phyloP scores from a whole-genome alignment of 805 yeast genomes.

The Yarrowia keelungensis region DNA sequence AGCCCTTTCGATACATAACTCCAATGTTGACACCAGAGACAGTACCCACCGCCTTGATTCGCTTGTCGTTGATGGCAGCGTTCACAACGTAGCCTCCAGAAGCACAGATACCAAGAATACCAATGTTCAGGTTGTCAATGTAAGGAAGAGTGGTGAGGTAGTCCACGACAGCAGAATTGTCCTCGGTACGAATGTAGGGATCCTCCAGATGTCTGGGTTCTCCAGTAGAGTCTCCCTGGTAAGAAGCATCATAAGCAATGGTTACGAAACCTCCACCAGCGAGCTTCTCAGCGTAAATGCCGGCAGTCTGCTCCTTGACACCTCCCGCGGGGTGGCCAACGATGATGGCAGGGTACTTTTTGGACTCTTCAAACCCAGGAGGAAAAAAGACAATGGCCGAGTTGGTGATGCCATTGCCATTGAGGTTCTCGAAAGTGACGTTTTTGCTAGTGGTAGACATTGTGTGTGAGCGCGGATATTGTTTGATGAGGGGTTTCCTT shows the following conservation, averaged over 20 bases:
- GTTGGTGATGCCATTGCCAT: constrained; percentile 14
- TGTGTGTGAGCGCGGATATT: background rate
- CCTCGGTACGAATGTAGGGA: constrained; percentile 41
- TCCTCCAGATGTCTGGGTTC: constrained; percentile 40
- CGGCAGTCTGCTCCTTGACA: constrained; percentile 42
- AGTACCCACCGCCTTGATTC: constrained; percentile 41
- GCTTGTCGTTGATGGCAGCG: constrained; percentile 41
- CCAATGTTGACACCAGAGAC: constrained; percentile 40
- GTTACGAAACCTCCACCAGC: constrained; percentile 40
- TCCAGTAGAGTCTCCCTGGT: constrained; percentile 42
- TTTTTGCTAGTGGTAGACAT: background rate
- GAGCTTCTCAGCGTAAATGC: constrained; percentile 39
- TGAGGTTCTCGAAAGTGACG: constrained; percentile 19
- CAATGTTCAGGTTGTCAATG: constrained; percentile 39
- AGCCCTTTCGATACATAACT: constrained; percentile 30
- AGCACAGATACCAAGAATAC: constrained; percentile 42
- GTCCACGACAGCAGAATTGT: constrained; percentile 39
- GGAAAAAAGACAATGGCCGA: constrained; percentile 35
- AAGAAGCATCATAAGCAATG: constrained; percentile 41
- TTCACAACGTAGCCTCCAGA: constrained; percentile 41
- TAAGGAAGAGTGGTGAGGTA: constrained; percentile 38
- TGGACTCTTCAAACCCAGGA: constrained; percentile 34
- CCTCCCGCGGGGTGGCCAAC: constrained; percentile 41
- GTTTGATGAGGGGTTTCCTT: background rate
- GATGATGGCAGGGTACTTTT: constrained; percentile 40